phyloP scores from a whole-genome alignment of 441 rosid genomes.

The Aquilaria agallochum region DNA sequence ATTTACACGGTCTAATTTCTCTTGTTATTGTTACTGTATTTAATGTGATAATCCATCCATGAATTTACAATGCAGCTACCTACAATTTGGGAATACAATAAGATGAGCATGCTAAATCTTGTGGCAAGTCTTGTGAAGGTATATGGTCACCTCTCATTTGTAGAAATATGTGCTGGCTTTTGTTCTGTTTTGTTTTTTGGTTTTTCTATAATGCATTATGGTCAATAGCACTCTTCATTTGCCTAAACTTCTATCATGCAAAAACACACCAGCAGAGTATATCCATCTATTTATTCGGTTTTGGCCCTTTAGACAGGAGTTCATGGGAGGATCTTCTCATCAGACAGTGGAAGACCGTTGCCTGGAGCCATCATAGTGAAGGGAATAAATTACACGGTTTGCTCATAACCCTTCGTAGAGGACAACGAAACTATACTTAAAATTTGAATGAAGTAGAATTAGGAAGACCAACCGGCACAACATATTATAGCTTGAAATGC shows the following conservation, averaged over 20 bases:
- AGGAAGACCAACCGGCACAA: no score
- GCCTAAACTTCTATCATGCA: no score
- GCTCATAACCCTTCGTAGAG: neutral
- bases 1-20: neutral
- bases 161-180: no score
- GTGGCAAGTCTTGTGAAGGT: conserved; percentile 83
- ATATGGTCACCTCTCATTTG: conserved; percentile 3
- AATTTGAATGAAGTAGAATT: no score
- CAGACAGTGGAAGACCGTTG: conserved; percentile 72
- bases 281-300: neutral
- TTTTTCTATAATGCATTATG: no score
- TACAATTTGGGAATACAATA: conserved; percentile 84
- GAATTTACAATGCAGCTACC: conserved; percentile 54
- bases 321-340: conserved; percentile 87
- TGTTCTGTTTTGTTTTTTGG: no score
- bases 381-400: conserved; percentile 80
- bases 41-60: conserved; percentile 19
- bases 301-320: conserved; percentile 63
- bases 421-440: no score
- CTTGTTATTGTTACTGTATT: conserved; percentile 12
- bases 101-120: conserved; percentile 89
- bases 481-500: no score
- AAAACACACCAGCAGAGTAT: no score
- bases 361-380: conserved; percentile 57
- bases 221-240: no score